phyloP scores from a whole-genome alignment of 352 stramenopile species.

The Pythium plurisporium region DNA sequence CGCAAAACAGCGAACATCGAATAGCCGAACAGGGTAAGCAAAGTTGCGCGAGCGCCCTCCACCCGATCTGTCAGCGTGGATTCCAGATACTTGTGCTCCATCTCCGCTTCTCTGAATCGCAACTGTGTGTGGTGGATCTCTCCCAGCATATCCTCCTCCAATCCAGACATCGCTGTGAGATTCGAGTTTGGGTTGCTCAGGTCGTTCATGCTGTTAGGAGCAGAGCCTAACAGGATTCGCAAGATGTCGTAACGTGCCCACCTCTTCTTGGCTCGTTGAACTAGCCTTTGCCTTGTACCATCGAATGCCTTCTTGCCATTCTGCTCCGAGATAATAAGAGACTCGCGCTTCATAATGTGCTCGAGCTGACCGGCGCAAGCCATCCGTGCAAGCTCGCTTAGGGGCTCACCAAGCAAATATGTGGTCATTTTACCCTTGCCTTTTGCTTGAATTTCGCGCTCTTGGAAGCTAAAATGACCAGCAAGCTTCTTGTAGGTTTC shows the following conservation, averaged over 20 bases:
- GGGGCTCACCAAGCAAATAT: conserved; percentile 72
- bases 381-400: conserved; percentile 58
- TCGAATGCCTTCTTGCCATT: conserved; percentile 44
- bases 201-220: conserved; percentile 31
- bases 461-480: conserved; percentile 72
- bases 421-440: conserved; percentile 83
- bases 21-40: conserved; percentile 55
- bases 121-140: conserved; percentile 61
- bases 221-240: conserved; percentile 46
- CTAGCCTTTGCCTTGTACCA: conserved; percentile 40
- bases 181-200: conserved; percentile 30
- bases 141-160: conserved; percentile 60
- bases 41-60: conserved; percentile 53
- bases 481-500: conserved; percentile 80
- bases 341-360: conserved; percentile 63
- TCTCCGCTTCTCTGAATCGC: conserved; percentile 60
- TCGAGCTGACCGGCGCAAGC: conserved; percentile 60
- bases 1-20: conserved; percentile 62
- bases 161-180: conserved; percentile 27
- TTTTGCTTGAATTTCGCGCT: conserved; percentile 81
- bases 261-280: conserved; percentile 44
- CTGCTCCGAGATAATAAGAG: conserved; percentile 44
- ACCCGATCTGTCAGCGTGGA: conserved; percentile 55
- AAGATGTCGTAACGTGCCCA: conserved; percentile 62
- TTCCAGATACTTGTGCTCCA: conserved; percentile 75